Base-by-base conservation (phyloP, 768 basidiomycete species). In the Coprinopsis sp. region DNA sequence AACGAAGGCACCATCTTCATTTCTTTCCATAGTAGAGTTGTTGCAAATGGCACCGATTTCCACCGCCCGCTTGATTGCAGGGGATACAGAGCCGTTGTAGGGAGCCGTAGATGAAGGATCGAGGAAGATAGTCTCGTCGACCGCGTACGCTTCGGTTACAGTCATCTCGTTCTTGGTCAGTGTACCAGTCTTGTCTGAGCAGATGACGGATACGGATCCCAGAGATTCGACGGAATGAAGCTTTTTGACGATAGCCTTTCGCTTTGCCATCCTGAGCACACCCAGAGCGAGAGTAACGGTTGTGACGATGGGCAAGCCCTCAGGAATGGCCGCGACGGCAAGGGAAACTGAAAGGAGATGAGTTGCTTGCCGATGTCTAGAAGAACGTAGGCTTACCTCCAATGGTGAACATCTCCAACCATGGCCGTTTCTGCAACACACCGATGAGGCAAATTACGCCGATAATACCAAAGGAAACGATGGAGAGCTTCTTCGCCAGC, bases 391-490 rank as follows among this genome's bases (percentile, higher is more conserved):
- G 64, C 81, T 44, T 57, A 94, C 93, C 93, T 72, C 94, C 94
- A 51, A 98, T 98, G 7, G 94, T 98, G 61, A 98, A 97, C 95
- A 97, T 98, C 37, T 95, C 94, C 10, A 97, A 68, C 94, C 92
- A 96, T 8, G 86, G 78, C 16, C 95, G 75, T 30, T 80, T 71
- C 59, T 97, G 94, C 51, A 84, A 66, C 13, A 94, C 81, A 6
- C 94, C 95, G 51, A 97, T 84, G 43, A 97, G 64, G 64, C 89
- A 90, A 40, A 98, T 98, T 28, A 96, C 62, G 4, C 94, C 94
- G 53, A 98, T 98, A 40, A 97, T 77, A n/a, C 81, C 87, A 54
- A 98, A 97, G 3, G 93, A 96, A 50, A 93, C 60, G 22, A 91
- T 69, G 1, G 93, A 95, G 2, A 98, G 77, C 51, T 88, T 88